Base-by-base conservation (phyloP, 345 rosid species). In the Aegle marmelos region DNA sequence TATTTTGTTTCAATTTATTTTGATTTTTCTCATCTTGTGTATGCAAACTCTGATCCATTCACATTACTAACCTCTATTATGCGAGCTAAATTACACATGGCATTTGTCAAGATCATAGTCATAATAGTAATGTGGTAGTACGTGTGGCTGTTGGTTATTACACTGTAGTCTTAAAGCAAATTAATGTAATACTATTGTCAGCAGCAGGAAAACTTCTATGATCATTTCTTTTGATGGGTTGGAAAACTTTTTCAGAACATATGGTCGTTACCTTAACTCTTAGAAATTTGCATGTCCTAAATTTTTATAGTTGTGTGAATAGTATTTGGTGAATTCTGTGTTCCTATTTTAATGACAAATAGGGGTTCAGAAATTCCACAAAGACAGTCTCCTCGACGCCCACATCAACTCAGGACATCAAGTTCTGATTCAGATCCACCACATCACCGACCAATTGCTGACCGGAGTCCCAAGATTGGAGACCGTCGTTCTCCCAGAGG, bases 401-500 rank as follows among this genome's bases (percentile, higher is more conserved):
- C 84, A 3, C 88, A 79, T 68, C 91, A 82, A 58, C 87, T 85
- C 37, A 89, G 93, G 85, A 80, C 91, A 59, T 82, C 94, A 13
- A 85, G 89, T 68, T 89, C 92, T 7, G 91, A 87, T 68, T 84
- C 91, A 16, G 91, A 83, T 75, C 83, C 88, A 39, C 69, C 72
- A 22, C 92, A 84, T 77, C 87, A 87, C 70, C 87, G 93, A 57
- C 73, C 87, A 22, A 70, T 88, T 74, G 83, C 90, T 14, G 94
- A 91, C 67, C 86, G 91, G 68, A 91, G 97, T 67, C 90, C 89
- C 48, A 93, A 89, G 88, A 72, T 87, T 6, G 92, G 90, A 81
- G 97, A 90, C 34, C 91, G 97, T 24, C 89, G 85, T 53, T 91
- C 98, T n/a, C 98, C 97, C 25, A 87, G 93, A 82, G 88, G 91